Conservation (phyloP, 2,329 filamentous ascomycete genomes). For the Diaporthe eres region DNA sequence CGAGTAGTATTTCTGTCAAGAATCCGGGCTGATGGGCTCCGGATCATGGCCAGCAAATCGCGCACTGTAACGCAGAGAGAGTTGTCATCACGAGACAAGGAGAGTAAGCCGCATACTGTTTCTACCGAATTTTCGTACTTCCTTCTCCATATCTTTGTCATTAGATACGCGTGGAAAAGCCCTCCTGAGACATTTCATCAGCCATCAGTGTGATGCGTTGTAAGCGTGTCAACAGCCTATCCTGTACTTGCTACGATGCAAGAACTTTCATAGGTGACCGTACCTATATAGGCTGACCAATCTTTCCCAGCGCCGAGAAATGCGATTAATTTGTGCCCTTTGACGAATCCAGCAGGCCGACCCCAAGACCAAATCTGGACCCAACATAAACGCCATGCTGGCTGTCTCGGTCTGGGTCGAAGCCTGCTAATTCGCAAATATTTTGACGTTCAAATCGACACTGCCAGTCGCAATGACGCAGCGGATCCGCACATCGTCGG, state of each 20-base stretch:
- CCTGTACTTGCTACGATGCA: conserved; percentile 5
- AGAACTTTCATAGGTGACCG: background rate
- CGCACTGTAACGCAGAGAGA: background rate
- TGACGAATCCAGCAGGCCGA: background rate
- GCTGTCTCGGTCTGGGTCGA: background rate
- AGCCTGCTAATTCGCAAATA: conserved; percentile 74
- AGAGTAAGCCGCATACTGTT: background rate
- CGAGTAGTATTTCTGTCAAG: too few relatives aligned
- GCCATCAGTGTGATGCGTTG: too few relatives aligned
- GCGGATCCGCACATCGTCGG: conserved; percentile 75
- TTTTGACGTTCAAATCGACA: conserved; percentile 83
- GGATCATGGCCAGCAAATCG: background rate
- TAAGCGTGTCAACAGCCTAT: too few relatives aligned
- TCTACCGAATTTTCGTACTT: background rate
- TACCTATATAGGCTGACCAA: background rate
- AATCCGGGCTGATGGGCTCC: background rate
- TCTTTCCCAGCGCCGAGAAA: background rate
- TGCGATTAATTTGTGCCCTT: background rate
- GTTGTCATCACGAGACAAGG: background rate
- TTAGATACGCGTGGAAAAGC: too few relatives aligned
- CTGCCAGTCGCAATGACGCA: conserved; percentile 91
- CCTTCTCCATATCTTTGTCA: background rate
- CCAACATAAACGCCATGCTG: conserved; percentile 28
- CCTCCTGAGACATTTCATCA: too few relatives aligned
- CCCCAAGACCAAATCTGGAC: background rate